A percentile compares a stretch with the other conserved stretches of the same genome.
Evolutionary conservation across 352 stramenopile genomes (phyloP).

Genomic region (Thalassiosira livingstoniorum): DNA sequence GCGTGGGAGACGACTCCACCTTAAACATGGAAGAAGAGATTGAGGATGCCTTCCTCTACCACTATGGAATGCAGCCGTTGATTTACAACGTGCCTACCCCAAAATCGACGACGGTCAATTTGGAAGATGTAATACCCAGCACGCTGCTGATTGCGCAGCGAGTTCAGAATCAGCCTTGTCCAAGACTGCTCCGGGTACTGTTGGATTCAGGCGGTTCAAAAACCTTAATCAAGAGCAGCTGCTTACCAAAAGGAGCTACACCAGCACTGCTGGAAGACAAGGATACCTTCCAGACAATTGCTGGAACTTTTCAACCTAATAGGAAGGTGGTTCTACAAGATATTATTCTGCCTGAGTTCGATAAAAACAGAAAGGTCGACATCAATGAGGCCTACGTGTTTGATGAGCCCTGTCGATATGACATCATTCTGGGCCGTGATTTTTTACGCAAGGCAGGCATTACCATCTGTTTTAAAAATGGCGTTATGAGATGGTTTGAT

Average conservation of each 20-base stretch:
- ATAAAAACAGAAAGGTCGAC: slow-evolving; percentile 26
- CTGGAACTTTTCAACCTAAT: not conserved
- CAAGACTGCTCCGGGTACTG: slow-evolving; percentile 17
- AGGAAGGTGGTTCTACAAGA: slow-evolving; percentile 4
- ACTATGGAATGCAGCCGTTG: too few relatives aligned
- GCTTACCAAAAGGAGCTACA: not conserved
- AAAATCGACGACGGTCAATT: too few relatives aligned
- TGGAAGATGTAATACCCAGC: too few relatives aligned
- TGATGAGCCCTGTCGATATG: slow-evolving; percentile 20
- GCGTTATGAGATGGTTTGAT: slow-evolving; percentile 25
- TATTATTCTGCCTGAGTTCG: slow-evolving; percentile 20
- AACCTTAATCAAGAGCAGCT: slow-evolving; percentile 15
- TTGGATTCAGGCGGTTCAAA: slow-evolving; percentile 24
- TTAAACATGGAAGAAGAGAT: too few relatives aligned
- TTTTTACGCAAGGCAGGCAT: slow-evolving; percentile 5
- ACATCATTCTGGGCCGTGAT: slow-evolving; percentile 9
- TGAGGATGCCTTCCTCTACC: too few relatives aligned
- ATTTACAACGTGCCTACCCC: too few relatives aligned
- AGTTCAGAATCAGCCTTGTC: too few relatives aligned
- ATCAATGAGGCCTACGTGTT: slow-evolving; percentile 23
- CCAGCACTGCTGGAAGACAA: slow-evolving; percentile 6
- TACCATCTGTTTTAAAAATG: slow-evolving; percentile 13
- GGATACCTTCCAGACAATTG: slow-evolving; percentile 17
- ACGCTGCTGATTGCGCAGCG: too few relatives aligned
- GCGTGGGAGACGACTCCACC: too few relatives aligned